Percentiles rank a stretch among this genome's conserved stretches.
Conservation (phyloP, 257 asterid species). For the Anisodus tanguticus region DNA sequence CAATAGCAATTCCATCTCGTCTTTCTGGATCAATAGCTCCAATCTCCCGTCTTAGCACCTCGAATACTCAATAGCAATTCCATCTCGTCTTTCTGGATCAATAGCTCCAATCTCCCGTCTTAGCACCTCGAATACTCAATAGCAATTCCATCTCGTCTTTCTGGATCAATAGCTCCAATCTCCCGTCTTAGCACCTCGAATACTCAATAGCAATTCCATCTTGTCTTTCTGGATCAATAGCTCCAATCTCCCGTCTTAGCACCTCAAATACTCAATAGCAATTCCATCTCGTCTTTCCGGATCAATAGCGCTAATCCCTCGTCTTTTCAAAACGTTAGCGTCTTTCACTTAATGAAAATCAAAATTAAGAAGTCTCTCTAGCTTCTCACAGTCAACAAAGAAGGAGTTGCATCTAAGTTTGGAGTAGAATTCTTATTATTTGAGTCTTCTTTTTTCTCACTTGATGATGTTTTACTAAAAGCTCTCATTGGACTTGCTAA, state of each 20-base stretch:
- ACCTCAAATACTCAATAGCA: too few species aligned
- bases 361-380: slow-evolving; percentile 34
- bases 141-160: neutral
- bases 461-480: slow-evolving; percentile 61
- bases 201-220: too few species aligned
- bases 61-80: too few species aligned
- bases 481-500: slow-evolving; percentile 98
- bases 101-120: neutral
- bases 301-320: neutral
- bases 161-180: neutral
- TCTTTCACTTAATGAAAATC: neutral
- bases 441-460: slow-evolving; percentile 57
- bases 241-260: neutral
- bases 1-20: neutral
- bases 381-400: slow-evolving; percentile 78
- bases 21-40: neutral
- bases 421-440: slow-evolving; percentile 63
- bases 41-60: neutral
- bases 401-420: slow-evolving; percentile 83
- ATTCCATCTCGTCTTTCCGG: neutral
- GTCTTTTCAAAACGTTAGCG: neutral
- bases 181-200: neutral
- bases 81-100: neutral
- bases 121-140: neutral
- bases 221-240: slow-evolving; percentile 6